Percentiles rank a stretch among this genome's conserved stretches.
Evolutionary conservation across 2,329 filamentous ascomycete species (phyloP).

Genomic region (Verticillium nonalfalfae): DNA sequence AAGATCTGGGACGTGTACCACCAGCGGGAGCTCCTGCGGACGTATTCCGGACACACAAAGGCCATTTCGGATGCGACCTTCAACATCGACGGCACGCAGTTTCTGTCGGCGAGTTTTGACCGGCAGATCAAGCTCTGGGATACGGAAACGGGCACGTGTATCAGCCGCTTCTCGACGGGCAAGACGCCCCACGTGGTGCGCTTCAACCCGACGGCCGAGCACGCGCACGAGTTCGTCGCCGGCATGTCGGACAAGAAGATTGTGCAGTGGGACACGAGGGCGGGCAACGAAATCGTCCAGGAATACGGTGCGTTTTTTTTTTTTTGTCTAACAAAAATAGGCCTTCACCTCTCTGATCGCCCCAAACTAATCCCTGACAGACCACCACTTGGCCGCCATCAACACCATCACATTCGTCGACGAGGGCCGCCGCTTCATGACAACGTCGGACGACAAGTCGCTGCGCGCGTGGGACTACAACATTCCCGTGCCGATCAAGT

Average conservation of each 20-base stretch:
- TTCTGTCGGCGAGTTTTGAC: slow-evolving; percentile 89
- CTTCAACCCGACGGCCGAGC: slow-evolving; percentile 77
- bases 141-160: slow-evolving; percentile 85
- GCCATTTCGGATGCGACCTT: slow-evolving; percentile 87
- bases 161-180: slow-evolving; percentile 84
- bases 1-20: slow-evolving; percentile 96
- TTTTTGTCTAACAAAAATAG: too few relatives aligned
- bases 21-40: slow-evolving; percentile 77
- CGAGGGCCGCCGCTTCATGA: slow-evolving; percentile 91
- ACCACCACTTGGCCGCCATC: slow-evolving; percentile 94
- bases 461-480: slow-evolving; percentile 97
- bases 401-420: slow-evolving; percentile 98
- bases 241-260: slow-evolving; percentile 99
- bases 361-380: slow-evolving; percentile 24
- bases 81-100: slow-evolving; percentile 73
- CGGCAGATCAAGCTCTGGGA: slow-evolving; percentile 98
- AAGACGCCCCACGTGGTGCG: slow-evolving; percentile 93
- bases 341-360: too few relatives aligned
- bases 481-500: slow-evolving; percentile 97
- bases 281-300: slow-evolving; percentile 72
- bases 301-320: slow-evolving; percentile 65
- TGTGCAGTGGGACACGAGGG: slow-evolving; percentile 87
- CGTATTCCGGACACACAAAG: slow-evolving; percentile 88
- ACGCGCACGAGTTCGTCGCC: slow-evolving; percentile 83
- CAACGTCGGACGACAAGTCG: slow-evolving; percentile 94